A percentile compares a stretch with the other conserved stretches of the same genome.
Conservation (phyloP, 148 eudicot genomes). For the Selenicereus undatus region DNA sequence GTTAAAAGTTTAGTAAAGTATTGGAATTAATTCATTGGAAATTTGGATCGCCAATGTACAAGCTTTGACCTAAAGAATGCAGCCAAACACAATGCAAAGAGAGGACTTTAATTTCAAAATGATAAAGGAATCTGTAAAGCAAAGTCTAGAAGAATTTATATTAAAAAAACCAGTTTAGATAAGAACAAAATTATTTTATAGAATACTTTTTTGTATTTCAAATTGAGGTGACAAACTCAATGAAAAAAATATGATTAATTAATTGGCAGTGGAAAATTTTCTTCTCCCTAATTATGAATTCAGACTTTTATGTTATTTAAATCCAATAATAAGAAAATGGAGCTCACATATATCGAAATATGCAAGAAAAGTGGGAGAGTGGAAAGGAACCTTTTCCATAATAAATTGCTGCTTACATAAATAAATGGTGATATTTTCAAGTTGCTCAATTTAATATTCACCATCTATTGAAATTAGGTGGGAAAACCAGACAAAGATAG, state of each 20-base stretch:
- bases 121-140: constrained; percentile 21
- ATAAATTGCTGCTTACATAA: not conserved
- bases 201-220: not conserved
- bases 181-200: constrained; percentile 13
- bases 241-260: not conserved
- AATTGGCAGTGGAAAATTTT: constrained; percentile 9
- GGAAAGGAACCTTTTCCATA: constrained; percentile 21
- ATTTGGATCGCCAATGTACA: not conserved
- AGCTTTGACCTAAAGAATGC: constrained; percentile 22
- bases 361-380: constrained; percentile 4
- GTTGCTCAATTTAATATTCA: constrained; percentile 15
- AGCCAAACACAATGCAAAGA: constrained; percentile 12
- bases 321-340: constrained; percentile 10
- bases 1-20: not conserved
- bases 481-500: not conserved
- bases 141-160: constrained; percentile 1
- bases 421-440: constrained; percentile 3
- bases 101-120: not conserved
- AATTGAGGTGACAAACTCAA: constrained; percentile 24
- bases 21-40: not conserved
- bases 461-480: constrained; percentile 4
- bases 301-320: not conserved
- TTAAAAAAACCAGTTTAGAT: constrained; percentile 6
- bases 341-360: constrained; percentile 13
- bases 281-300: constrained; percentile 10